phyloP scores from a whole-genome alignment of 2,329 filamentous ascomycete species.

The Corniculantispora saksenae region DNA sequence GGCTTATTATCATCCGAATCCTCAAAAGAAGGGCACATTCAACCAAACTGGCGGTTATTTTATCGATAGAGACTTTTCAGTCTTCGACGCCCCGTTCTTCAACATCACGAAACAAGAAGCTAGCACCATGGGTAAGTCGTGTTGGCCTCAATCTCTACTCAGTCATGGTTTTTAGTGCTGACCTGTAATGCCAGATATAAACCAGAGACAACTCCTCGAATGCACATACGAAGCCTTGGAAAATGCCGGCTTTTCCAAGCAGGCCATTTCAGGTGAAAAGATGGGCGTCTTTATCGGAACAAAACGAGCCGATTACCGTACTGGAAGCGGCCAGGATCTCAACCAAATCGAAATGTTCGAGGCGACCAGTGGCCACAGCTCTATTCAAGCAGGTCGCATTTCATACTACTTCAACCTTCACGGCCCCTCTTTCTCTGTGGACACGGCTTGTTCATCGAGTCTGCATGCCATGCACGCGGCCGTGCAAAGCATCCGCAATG shows the following conservation, averaged over 20 bases:
- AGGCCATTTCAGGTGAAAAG: conserved; percentile 47
- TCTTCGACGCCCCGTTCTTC: conserved; percentile 56
- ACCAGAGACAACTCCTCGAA: conserved; percentile 54
- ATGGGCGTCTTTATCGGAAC: conserved; percentile 54
- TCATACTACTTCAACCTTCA: conserved; percentile 57
- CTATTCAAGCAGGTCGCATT: conserved; percentile 55
- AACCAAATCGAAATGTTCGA: conserved; percentile 54
- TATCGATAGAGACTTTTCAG: conserved; percentile 46
- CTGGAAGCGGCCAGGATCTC: conserved; percentile 45
- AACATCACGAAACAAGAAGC: conserved; percentile 53
- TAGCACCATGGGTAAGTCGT: conserved; percentile 42
- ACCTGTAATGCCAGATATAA: conserved; percentile 42
- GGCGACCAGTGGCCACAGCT: conserved; percentile 50
- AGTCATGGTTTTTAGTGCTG: no score
- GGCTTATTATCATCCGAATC: conserved; percentile 44
- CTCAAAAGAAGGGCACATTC: conserved; percentile 42
- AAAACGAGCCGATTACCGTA: conserved; percentile 50
- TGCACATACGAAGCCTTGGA: conserved; percentile 57
- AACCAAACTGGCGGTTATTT: conserved; percentile 43
- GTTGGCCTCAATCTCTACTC: no score
- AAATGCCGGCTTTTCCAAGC: conserved; percentile 47
- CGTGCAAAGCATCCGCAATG: conserved; percentile 48
- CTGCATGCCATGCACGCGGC: conserved; percentile 52
- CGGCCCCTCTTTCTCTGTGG: conserved; percentile 53
- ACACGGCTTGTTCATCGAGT: conserved; percentile 55